Evolutionary conservation across 805 yeast species (phyloP), one percentile per base, ranked within the genome.

Genomic region (Candida cerambycidarum): DNA sequence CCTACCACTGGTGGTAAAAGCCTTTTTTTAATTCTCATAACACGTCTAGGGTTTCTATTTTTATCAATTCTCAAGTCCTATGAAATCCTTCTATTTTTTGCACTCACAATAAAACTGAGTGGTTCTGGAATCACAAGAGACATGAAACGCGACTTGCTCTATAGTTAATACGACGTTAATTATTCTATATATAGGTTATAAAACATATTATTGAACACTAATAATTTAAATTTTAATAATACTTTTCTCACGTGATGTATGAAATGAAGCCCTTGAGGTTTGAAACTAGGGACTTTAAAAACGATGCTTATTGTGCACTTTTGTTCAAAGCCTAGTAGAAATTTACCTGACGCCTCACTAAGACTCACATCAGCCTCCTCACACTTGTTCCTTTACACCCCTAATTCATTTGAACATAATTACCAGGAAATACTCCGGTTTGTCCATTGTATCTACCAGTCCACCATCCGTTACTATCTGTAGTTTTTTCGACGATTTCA

Each of bases 401-500:
- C 30, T 47, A 59, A 43, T 80, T 80, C 52, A 88, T 62, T 61
- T 85, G 92, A 19, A 93, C 99, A 57, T 93, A 93, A 60, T 92
- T 93, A 8, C 97, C 99, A 5, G 99, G 99, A 71, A 95, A 93
- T 9, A 83, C 85, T 45, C 99, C 99, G 45, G 84, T 82, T 45
- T 74, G 83, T 7, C 97, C 97, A 54, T 89, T 87, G 48, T 77
- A 69, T 30, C 75, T 67, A 11, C 99, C 99, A 0, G 97, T 89
- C 99, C 99, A 93, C 99, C 99, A 93, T 5, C 96, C 99, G 56
- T 88, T 89, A 41, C 82, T 76, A 60, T 89, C 96, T 0, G 79
- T 73, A 1, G 96, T 85, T 57, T 88, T 82, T 58, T 89, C 86
- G 3, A 89, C 79, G 46, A 93, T 74, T 54, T 87, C 86, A 51